Conservation (phyloP, 2,329 filamentous ascomycete species). For the Cadophora sp. region DNA sequence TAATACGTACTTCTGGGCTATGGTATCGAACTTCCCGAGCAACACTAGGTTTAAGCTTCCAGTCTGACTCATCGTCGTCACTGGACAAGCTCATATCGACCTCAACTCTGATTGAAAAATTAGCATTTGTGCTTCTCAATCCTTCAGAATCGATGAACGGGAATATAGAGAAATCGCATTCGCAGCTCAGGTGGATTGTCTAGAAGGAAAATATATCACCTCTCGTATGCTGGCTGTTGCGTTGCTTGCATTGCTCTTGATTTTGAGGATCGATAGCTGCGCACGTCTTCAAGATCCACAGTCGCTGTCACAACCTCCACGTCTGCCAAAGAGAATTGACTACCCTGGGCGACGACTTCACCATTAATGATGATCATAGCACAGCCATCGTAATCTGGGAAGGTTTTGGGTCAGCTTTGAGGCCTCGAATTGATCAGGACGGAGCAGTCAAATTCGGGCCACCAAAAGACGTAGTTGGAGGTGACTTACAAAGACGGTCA, state of each 20-base stretch:
- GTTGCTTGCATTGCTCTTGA: constrained; percentile 7
- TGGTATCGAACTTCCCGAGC: neutral
- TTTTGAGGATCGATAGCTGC: constrained; percentile 4
- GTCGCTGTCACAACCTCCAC: constrained; percentile 15
- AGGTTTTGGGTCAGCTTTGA: too few species aligned
- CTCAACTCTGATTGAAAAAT: neutral
- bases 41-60: neutral
- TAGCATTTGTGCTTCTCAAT: too few species aligned
- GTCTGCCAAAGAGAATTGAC: neutral
- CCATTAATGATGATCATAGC: constrained; percentile 17
- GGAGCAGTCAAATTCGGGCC: too few species aligned
- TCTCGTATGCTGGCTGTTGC: neutral
- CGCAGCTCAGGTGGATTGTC: too few species aligned
- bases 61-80: constrained; percentile 5
- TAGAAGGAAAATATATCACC: too few species aligned
- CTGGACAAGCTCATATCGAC: neutral
- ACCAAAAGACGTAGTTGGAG: too few species aligned
- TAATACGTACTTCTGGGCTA: neutral
- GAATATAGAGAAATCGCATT: too few species aligned
- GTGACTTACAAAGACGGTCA: neutral
- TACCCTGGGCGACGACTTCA: constrained; percentile 13
- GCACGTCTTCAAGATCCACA: constrained; percentile 15
- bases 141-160: too few species aligned
- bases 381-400: constrained; percentile 13
- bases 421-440: too few species aligned